phyloP scores from a whole-genome alignment of 345 rosid genomes.

The Noccaea bulbosa region DNA sequence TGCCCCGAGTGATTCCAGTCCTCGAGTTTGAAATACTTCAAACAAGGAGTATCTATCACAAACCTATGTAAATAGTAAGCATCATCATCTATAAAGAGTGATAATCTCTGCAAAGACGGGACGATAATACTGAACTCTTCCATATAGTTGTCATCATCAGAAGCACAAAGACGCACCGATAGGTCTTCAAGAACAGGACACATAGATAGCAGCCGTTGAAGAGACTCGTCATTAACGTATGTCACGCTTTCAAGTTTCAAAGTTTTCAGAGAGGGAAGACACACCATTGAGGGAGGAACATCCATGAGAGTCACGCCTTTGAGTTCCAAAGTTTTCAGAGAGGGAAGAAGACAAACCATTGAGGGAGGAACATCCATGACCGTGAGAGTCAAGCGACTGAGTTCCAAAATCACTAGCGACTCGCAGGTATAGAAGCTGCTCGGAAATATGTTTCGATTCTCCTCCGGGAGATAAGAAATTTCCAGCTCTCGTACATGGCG shows the following conservation, averaged over 20 bases:
- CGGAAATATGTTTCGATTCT: neutral
- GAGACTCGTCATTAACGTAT: neutral
- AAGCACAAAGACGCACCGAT: neutral
- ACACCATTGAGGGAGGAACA: neutral
- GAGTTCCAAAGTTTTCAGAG: no score
- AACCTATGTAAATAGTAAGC: neutral
- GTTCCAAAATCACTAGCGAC: conserved; percentile 2
- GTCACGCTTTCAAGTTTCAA: neutral
- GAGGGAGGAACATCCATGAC: no score
- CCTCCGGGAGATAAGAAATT: neutral
- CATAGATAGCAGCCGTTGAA: neutral
- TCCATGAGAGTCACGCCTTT: neutral
- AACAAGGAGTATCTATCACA: neutral
- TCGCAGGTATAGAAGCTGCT: neutral
- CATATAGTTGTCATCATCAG: rapidly evolving
- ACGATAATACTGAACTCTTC: neutral
- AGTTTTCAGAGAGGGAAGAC: conserved; percentile 2
- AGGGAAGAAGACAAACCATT: no score
- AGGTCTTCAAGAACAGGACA: conserved; percentile 16
- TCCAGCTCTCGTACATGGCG: neutral
- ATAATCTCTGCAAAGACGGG: neutral
- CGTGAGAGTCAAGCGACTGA: no score
- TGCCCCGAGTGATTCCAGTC: rapidly evolving
- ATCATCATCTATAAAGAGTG: neutral
- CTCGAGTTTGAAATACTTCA: neutral